A percentile compares a stretch with the other conserved stretches of the same genome.
These are phyloP conservation scores for Paramecium caudatum DNA, from an alignment of 73 alveolate species.

Conservation along the genomic window DNA sequence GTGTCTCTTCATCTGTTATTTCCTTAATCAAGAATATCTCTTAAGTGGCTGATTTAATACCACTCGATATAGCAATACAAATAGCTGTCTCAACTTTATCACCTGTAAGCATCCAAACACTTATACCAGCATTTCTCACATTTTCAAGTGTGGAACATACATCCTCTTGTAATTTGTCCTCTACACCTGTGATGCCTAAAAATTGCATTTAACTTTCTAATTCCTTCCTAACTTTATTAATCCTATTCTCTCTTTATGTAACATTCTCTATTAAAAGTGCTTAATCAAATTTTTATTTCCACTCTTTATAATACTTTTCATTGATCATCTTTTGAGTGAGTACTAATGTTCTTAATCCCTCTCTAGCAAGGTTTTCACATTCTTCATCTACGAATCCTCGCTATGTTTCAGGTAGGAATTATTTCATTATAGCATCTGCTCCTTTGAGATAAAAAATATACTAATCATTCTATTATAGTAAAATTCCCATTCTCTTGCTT, in stretches of 20 bases:
- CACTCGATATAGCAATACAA: slow-evolving; percentile 96
- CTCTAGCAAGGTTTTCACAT: slow-evolving; percentile 94
- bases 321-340: slow-evolving; percentile 80
- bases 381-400: slow-evolving; percentile 89
- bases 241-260: slow-evolving; percentile 82
- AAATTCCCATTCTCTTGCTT: slow-evolving; percentile 97
- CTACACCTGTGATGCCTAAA: slow-evolving; percentile 97
- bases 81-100: slow-evolving; percentile 99
- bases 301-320: slow-evolving; percentile 65
- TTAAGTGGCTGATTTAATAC: slow-evolving; percentile 89
- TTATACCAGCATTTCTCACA: slow-evolving; percentile 94
- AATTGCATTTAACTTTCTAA: slow-evolving; percentile 93
- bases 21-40: slow-evolving; percentile 87
- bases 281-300: slow-evolving; percentile 66
- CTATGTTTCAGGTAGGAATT: slow-evolving; percentile 81
- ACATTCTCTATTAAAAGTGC: slow-evolving; percentile 60
- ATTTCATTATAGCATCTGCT: slow-evolving; percentile 92
- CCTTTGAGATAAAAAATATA: slow-evolving; percentile 89
- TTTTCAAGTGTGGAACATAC: slow-evolving; percentile 94
- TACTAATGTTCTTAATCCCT: slow-evolving; percentile 95
- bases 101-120: slow-evolving; percentile 99
- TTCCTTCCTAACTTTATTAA: slow-evolving; percentile 80
- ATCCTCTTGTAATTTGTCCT: slow-evolving; percentile 95
- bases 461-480: slow-evolving; percentile 72
- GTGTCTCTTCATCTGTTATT: slow-evolving; percentile 73